Evolutionary conservation across 2,329 filamentous ascomycete genomes (phyloP).

Genomic region (Fusarium globosum): DNA sequence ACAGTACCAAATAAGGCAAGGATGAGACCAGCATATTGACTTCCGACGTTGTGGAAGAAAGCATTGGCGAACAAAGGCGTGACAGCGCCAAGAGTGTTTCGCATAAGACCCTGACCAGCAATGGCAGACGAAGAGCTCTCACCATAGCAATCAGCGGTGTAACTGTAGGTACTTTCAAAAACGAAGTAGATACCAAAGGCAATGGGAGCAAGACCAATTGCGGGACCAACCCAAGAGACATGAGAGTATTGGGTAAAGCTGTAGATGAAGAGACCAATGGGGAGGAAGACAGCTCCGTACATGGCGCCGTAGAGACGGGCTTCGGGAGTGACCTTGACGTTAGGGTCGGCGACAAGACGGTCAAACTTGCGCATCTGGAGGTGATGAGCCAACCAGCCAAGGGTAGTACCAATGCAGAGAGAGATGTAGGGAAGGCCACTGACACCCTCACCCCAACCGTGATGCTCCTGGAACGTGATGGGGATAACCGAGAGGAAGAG

Average conservation of each 20-base stretch:
- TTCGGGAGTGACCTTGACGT: constrained; percentile 37
- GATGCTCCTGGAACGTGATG: constrained; percentile 36
- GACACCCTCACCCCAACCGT: constrained; percentile 35
- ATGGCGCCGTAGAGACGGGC: constrained; percentile 39
- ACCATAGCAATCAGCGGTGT: constrained; percentile 38
- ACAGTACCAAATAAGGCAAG: constrained; percentile 33
- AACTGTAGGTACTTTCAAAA: constrained; percentile 39
- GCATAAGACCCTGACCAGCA: constrained; percentile 37
- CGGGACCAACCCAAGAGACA: constrained; percentile 34
- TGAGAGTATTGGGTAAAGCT: constrained; percentile 36
- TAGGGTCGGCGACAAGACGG: constrained; percentile 27
- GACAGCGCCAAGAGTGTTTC: constrained; percentile 37
- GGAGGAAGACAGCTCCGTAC: constrained; percentile 38
- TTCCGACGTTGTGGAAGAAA: constrained; percentile 38
- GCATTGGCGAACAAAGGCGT: constrained; percentile 38
- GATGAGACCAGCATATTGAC: constrained; percentile 37
- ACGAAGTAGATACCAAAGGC: constrained; percentile 40
- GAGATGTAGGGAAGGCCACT: constrained; percentile 37
- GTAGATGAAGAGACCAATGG: constrained; percentile 38
- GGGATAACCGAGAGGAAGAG: constrained; percentile 40
- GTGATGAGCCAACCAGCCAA: constrained; percentile 37
- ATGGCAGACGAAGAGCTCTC: constrained; percentile 38
- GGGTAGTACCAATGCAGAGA: constrained; percentile 32
- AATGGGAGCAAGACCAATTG: constrained; percentile 35
- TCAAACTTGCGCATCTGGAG: constrained; percentile 40